phyloP scores from a whole-genome alignment of 1,139 yeast genomes.

The Geotrichum candidum region DNA sequence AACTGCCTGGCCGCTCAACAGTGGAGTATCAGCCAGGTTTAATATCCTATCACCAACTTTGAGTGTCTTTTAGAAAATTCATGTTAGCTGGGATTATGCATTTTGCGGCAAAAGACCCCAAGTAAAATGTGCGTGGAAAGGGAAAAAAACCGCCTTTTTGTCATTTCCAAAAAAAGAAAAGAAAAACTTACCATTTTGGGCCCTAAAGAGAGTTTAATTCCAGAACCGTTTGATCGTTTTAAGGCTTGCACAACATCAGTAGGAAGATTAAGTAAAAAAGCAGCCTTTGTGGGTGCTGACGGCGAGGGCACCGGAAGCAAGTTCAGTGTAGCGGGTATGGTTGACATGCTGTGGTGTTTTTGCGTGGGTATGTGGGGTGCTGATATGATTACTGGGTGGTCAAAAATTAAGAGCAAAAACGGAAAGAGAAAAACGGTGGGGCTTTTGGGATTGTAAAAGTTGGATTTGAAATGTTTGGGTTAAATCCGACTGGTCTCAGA shows the following conservation, averaged over 20 bases:
- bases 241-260: conserved; percentile 9
- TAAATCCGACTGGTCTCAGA: conserved; percentile 11
- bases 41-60: conserved; percentile 11
- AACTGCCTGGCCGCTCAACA: conserved; percentile 5
- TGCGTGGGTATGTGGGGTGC: not conserved
- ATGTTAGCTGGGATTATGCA: not conserved
- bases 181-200: conserved; percentile 3
- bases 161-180: not conserved
- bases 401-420: not conserved
- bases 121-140: not conserved
- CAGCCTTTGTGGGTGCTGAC: not conserved
- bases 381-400: not conserved
- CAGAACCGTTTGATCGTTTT: conserved; percentile 8
- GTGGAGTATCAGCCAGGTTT: conserved; percentile 3
- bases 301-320: not conserved
- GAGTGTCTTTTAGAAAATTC: conserved; percentile 11
- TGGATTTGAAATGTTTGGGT: conserved; percentile 17
- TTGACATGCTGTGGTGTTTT: not conserved
- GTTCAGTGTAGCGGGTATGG: not conserved
- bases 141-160: not conserved
- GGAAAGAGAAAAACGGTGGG: not conserved
- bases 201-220: conserved; percentile 3
- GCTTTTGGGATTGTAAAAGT: not conserved
- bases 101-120: not conserved
- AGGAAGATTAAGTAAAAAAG: not conserved